Percentiles rank a stretch among this genome's conserved stretches.
Conservation (phyloP, 2,329 filamentous ascomycete genomes). For the Botrytis squamosa region DNA sequence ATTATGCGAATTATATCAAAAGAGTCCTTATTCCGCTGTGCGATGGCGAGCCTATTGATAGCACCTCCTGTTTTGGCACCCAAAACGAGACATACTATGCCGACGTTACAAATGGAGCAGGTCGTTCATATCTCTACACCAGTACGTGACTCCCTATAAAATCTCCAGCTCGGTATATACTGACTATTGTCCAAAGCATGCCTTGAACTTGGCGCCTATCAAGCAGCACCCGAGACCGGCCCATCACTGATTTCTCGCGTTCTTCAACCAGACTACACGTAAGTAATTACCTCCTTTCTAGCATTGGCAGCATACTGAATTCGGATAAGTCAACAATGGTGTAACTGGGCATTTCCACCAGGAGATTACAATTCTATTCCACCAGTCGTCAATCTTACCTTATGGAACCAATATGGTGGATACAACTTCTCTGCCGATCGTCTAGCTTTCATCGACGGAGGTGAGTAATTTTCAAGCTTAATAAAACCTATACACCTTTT, state of each 20-base stretch:
- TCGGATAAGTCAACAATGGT: conserved; percentile 45
- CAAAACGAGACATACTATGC: conserved; percentile 45
- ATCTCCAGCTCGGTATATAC: background rate
- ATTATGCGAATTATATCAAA: conserved; percentile 53
- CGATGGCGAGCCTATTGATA: conserved; percentile 43
- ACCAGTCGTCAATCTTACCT: conserved; percentile 43
- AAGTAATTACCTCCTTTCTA: conserved; percentile 33
- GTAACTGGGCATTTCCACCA: conserved; percentile 51
- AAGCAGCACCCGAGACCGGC: conserved; percentile 46
- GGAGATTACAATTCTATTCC: conserved; percentile 48
- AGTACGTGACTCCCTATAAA: conserved; percentile 29
- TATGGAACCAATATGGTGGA: conserved; percentile 49
- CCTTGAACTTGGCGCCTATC: conserved; percentile 50
- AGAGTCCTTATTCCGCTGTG: conserved; percentile 46
- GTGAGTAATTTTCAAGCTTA: conserved; percentile 29
- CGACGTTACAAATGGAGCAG: conserved; percentile 42
- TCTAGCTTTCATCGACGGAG: conserved; percentile 52
- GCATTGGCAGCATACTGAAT: background rate
- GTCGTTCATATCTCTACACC: conserved; percentile 51
- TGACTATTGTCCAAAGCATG: conserved; percentile 39
- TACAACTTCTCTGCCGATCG: conserved; percentile 48
- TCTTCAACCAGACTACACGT: conserved; percentile 50
- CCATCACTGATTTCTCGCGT: conserved; percentile 50
- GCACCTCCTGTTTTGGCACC: conserved; percentile 47
- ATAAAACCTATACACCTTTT: background rate